Conservation (phyloP, 2,329 filamentous ascomycete species). For the Graphilbum sp. region DNA sequence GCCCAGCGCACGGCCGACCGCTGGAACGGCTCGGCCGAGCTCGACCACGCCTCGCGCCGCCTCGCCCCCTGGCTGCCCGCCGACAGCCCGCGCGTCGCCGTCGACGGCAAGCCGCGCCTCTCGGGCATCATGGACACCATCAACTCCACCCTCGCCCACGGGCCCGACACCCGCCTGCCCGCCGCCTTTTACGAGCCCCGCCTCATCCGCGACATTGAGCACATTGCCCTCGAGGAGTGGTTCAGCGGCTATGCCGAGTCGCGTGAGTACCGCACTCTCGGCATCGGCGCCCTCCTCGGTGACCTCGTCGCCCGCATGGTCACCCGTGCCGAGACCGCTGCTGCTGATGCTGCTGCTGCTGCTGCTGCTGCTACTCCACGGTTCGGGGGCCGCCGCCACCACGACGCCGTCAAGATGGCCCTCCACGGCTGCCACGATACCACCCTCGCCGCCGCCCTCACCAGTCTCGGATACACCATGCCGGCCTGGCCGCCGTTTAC, state of each 20-base stretch:
- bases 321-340: slow-evolving; percentile 39
- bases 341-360: too few species aligned
- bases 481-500: slow-evolving; percentile 85
- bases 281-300: slow-evolving; percentile 71
- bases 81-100: slow-evolving; percentile 49
- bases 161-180: slow-evolving; percentile 61
- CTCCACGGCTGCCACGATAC: slow-evolving; percentile 88
- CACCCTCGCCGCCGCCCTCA: slow-evolving; percentile 64
- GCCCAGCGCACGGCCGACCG: slow-evolving; percentile 52
- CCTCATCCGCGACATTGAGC: slow-evolving; percentile 50
- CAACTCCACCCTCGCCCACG: slow-evolving; percentile 77
- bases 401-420: slow-evolving; percentile 20
- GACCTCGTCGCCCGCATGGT: slow-evolving; percentile 69
- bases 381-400: background rate
- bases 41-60: slow-evolving; percentile 64
- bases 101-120: slow-evolving; percentile 70
- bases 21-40: slow-evolving; percentile 65
- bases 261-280: slow-evolving; percentile 72
- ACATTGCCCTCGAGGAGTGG: slow-evolving; percentile 83
- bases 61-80: slow-evolving; percentile 78
- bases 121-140: slow-evolving; percentile 90
- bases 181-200: slow-evolving; percentile 73
- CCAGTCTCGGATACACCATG: slow-evolving; percentile 60
- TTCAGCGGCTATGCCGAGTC: slow-evolving; percentile 74
- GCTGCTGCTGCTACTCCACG: too few species aligned